phyloP scores from a whole-genome alignment of 495 filamentous ascomycete species.

The Pyrenopolyporus hunteri region DNA sequence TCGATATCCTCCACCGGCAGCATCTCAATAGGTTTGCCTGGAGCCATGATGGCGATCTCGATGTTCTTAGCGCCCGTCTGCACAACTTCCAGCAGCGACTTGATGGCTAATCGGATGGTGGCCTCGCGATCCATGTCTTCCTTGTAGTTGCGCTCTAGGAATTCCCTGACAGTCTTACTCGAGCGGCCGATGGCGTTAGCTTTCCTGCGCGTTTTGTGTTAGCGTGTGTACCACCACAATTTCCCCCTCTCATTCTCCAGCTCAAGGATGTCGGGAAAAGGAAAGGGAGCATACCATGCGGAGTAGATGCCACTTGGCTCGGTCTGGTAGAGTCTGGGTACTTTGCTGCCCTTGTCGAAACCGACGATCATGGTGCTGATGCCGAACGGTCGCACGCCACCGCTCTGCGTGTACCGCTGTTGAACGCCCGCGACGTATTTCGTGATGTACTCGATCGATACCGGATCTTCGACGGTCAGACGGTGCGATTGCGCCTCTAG shows the following conservation, averaged over 20 bases:
- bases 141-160: constrained; percentile 97
- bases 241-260: background rate
- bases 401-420: constrained; percentile 97
- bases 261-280: too few species aligned
- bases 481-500: constrained; percentile 97
- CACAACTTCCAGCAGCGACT: constrained; percentile 96
- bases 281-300: constrained; percentile 71
- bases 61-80: constrained; percentile 99
- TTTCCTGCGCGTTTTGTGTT: constrained; percentile 69
- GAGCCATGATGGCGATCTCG: constrained; percentile 97
- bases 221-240: constrained; percentile 1
- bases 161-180: constrained; percentile 97
- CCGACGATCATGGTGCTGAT: constrained; percentile 97
- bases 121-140: constrained; percentile 94
- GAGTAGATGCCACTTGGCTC: constrained; percentile 98
- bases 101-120: constrained; percentile 96
- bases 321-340: constrained; percentile 91
- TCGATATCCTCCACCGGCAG: constrained; percentile 94
- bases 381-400: constrained; percentile 95
- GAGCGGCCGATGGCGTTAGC: constrained; percentile 98
- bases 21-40: constrained; percentile 92
- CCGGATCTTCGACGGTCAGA: constrained; percentile 96
- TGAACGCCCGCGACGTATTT: constrained; percentile 98
- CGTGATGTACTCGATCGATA: constrained; percentile 98
- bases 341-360: constrained; percentile 88